A percentile compares a stretch with the other conserved stretches of the same genome.
Conservation (phyloP, 441 rosid species). For the Croton laevigatus region DNA sequence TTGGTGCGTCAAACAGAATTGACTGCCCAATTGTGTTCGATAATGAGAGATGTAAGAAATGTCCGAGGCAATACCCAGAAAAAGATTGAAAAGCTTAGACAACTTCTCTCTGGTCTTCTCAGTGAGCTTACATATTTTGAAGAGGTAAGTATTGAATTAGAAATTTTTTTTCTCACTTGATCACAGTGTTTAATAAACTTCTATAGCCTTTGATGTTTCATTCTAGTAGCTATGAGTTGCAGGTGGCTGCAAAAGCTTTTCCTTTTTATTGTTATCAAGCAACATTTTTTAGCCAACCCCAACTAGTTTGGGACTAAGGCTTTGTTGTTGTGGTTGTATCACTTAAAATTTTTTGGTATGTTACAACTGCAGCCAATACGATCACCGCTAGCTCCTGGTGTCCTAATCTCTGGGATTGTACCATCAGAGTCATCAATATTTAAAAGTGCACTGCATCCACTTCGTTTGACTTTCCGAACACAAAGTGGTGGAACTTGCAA, state of each 20-base stretch:
- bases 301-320: too few species aligned
- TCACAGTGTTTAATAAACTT: slow-evolving; percentile 12
- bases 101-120: slow-evolving; percentile 90
- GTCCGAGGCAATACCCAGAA: slow-evolving; percentile 97
- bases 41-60: slow-evolving; percentile 85
- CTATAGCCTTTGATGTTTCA: slow-evolving; percentile 15
- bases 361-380: slow-evolving; percentile 72
- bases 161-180: slow-evolving; percentile 20
- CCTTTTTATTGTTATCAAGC: slow-evolving; percentile 14
- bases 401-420: slow-evolving; percentile 84
- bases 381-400: slow-evolving; percentile 77
- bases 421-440: slow-evolving; percentile 94
- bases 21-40: slow-evolving; percentile 92
- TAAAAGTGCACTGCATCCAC: slow-evolving; percentile 88
- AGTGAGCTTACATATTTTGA: slow-evolving; percentile 97
- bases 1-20: slow-evolving; percentile 91
- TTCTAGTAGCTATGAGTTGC: slow-evolving; percentile 7
- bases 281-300: too few species aligned
- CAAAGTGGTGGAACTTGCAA: slow-evolving; percentile 76
- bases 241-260: slow-evolving; percentile 15
- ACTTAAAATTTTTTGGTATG: not conserved
- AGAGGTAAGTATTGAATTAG: slow-evolving; percentile 49
- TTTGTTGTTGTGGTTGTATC: too few species aligned
- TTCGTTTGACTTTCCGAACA: slow-evolving; percentile 83
- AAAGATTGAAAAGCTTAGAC: slow-evolving; percentile 96